phyloP scores from a whole-genome alignment of 495 filamentous ascomycete species.

The Podospora australis region DNA sequence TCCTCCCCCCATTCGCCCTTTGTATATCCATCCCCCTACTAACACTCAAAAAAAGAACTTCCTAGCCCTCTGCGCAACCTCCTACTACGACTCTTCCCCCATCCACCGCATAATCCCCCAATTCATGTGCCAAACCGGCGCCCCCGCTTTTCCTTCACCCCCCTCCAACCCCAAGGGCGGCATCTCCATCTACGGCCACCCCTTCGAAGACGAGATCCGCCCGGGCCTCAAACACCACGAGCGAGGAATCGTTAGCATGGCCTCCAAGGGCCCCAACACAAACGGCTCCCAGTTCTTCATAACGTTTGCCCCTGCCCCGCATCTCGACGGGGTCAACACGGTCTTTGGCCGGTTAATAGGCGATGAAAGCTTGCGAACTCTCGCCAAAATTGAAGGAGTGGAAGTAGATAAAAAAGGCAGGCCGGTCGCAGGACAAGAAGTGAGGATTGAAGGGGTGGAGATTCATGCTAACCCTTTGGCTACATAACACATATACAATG shows the following conservation, averaged over 20 bases:
- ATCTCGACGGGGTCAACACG: slow-evolving; percentile 91
- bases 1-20: slow-evolving; percentile 2
- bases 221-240: slow-evolving; percentile 78
- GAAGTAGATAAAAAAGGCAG: slow-evolving; percentile 87
- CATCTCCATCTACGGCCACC: slow-evolving; percentile 74
- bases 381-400: slow-evolving; percentile 71
- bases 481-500: too few species aligned
- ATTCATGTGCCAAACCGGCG: slow-evolving; percentile 92
- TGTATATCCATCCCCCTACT: neutral
- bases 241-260: slow-evolving; percentile 86
- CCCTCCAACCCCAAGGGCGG: slow-evolving; percentile 66
- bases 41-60: slow-evolving; percentile 61
- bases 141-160: slow-evolving; percentile 55
- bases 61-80: slow-evolving; percentile 85
- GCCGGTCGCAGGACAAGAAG: slow-evolving; percentile 53
- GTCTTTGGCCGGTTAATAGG: slow-evolving; percentile 79
- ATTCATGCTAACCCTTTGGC: slow-evolving; percentile 95
- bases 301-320: slow-evolving; percentile 73
- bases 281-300: slow-evolving; percentile 97
- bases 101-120: slow-evolving; percentile 84
- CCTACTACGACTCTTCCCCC: slow-evolving; percentile 79
- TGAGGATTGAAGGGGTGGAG: slow-evolving; percentile 67
- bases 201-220: slow-evolving; percentile 89
- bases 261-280: slow-evolving; percentile 77
- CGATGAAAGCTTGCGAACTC: slow-evolving; percentile 55